Evolutionary conservation across 805 yeast species (phyloP).

Genomic region (Lipomyces chichibuensis): DNA sequence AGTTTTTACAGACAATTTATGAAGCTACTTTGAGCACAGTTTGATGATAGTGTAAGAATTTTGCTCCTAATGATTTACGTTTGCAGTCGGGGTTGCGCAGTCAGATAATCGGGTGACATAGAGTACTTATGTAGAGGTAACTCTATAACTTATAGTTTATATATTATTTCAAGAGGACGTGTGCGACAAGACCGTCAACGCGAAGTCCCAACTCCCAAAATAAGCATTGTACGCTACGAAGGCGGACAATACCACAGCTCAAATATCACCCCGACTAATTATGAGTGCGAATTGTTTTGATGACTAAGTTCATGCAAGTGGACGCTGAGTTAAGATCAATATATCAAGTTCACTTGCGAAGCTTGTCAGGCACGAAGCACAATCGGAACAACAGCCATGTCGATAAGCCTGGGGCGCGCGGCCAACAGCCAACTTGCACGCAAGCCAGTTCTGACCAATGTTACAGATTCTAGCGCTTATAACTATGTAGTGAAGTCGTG

Average conservation of each 20-base stretch:
- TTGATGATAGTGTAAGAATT: too few species aligned
- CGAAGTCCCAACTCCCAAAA: not conserved
- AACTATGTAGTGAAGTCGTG: slow-evolving; percentile 14
- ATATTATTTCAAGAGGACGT: not conserved
- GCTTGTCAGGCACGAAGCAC: not conserved
- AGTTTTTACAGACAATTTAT: too few species aligned
- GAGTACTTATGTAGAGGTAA: too few species aligned
- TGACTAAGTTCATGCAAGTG: not conserved
- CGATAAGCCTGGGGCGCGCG: not conserved
- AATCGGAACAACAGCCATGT: not conserved
- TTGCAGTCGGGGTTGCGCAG: too few species aligned
- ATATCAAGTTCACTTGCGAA: not conserved
- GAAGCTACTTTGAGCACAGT: too few species aligned
- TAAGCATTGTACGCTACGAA: not conserved
- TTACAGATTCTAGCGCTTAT: slow-evolving; percentile 22
- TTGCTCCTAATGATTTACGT: too few species aligned
- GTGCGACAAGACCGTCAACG: not conserved
- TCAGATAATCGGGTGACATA: too few species aligned
- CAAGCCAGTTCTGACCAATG: slow-evolving; percentile 19
- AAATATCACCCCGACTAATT: not conserved
- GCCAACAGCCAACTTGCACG: slow-evolving; percentile 3
- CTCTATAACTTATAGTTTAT: too few species aligned
- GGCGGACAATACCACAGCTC: not conserved
- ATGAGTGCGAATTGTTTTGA: not conserved
- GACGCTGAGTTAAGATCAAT: not conserved